Base-by-base conservation (phyloP, 176 grass and related monocot species). In the Cenchrus fungigraminus region DNA sequence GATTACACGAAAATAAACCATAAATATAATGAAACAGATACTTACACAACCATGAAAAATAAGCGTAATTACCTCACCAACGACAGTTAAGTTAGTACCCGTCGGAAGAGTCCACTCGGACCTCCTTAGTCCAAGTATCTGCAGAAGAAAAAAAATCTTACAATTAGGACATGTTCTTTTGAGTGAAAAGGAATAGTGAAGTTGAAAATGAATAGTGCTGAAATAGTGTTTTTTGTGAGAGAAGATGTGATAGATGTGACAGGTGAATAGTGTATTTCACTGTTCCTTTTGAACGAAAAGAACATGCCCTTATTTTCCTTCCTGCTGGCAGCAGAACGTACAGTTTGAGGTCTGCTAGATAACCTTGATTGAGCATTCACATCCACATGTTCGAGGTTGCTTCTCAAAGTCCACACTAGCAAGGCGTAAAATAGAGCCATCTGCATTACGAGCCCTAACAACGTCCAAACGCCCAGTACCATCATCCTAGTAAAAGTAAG, bases 61-160 rank as follows among this genome's bases (percentile, higher is more conserved):
- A 32, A 14, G 22, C 53, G 14, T 74, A 62, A 68, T 74, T 89
- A 94, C 92, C 92, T 91, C 86, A 47, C 89, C 92, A 86, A 94
- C 86, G 78, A 91, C 80, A 79, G 89, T 89, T 69, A 94, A 85
- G 32, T 84, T 63, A 62, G 76, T 77, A 34, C 92, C 86, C 45
- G 80, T 94, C 14, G 80, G 83, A 86, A 94, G 92, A 87, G 87
- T 78, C 65, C 64, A 84, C 79, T 94, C 89, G 20, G 83, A 91
- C 65, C 87, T 60, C 71, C 86, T 82, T 72, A 94, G 74, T 76
- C 92, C 92, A 78, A 94, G 76, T 80, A 94, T 85, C 92, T 91
- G 67, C 62, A 94, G 78, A 71, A 58, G 31, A 82, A 12, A 58
- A 44, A 82, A 12, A 2, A 47, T 6, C 45, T 86, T 51, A 71